Percentiles rank a stretch among this genome's conserved stretches.
Conservation (phyloP, 768 basidiomycete genomes). For the Boletus vinaceobasis region DNA sequence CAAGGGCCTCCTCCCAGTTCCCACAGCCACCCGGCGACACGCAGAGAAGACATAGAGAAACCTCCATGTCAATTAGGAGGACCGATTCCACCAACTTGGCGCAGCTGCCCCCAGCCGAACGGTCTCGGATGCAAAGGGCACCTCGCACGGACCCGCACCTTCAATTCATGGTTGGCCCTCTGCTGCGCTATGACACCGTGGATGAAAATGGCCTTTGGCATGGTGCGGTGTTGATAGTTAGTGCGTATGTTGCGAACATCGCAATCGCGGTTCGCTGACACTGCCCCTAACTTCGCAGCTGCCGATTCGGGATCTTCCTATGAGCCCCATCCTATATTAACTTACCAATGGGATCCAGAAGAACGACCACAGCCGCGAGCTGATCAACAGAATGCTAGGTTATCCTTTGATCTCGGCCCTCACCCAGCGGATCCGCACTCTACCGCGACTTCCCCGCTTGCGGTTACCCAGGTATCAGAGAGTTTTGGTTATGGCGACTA, state of each 20-base stretch:
- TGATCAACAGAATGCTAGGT: conserved; percentile 26
- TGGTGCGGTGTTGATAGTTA: conserved; percentile 86
- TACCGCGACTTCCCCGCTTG: conserved; percentile 34
- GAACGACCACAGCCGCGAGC: conserved; percentile 18
- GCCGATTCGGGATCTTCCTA: conserved; percentile 78
- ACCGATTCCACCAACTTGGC: conserved; percentile 38
- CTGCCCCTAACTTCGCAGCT: conserved; percentile 38
- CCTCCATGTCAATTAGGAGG: conserved; percentile 1
- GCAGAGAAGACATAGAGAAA: conserved; percentile 29
- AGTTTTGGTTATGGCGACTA: conserved; percentile 5
- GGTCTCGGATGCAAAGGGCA: conserved; percentile 54
- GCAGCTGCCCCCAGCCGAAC: conserved; percentile 57
- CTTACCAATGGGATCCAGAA: conserved; percentile 73
- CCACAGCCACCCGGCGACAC: conserved; percentile 16
- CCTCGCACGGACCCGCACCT: conserved; percentile 79
- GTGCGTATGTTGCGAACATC: conserved; percentile 44
- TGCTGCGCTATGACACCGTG: conserved; percentile 87
- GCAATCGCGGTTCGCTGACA: background rate
- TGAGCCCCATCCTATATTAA: conserved; percentile 66
- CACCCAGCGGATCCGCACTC: conserved; percentile 76
- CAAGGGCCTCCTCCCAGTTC: conserved; percentile 32
- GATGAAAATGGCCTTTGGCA: conserved; percentile 77
- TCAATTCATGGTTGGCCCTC: conserved; percentile 88
- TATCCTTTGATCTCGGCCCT: conserved; percentile 54
- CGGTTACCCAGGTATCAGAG: background rate